Evolutionary conservation across 768 basidiomycete species (phyloP), one percentile per base, ranked within the genome.

Genomic region (Agrocybe pediades): DNA sequence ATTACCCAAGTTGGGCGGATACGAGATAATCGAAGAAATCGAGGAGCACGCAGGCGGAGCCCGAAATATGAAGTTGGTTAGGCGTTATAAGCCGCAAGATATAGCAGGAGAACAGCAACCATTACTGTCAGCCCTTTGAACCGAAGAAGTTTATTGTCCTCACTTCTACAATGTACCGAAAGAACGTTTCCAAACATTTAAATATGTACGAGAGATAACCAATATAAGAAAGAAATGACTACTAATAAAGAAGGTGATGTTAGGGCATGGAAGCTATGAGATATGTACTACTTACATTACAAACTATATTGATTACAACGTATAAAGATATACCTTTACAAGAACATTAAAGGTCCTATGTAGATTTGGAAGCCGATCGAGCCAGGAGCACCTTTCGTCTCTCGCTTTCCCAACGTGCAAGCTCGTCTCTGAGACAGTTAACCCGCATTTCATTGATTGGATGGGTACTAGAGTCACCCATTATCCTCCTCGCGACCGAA

Each of bases 381-480:
- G n/a, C 36, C 41, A 51, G 15, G 21, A 68, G 44, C 25, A 65
- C 72, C 27, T 65, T 68, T 17, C 62, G 67, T 42, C 82, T 70
- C 61, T 81, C 85, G 19, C 68, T 60, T 64, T 85, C 82, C 93
- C 92, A 95, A 40, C 86, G 72, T 24, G 72, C 70, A 26, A 95
- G 75, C 73, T 95, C 93, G 23, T 75, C 70, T 62, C 77, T 79
- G 47, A 94, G 74, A 40, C 77, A 74, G 57, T 77, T 71, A 9
- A 89, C 76, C 41, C 93, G 79, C 42, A 81, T 75, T 57, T 84
- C 81, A 43, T 84, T 81, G 19, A 88, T 76, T 2, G 92, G 92
- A 69, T 95, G 92, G 9, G 75, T 74, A 9, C 74, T 67, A 24
- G 74, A 72, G 15, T 74, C 68, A 21, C 86, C 83, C 69, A 78